Conservation (phyloP, 305 asterid species). For the Fraxinus sp. region DNA sequence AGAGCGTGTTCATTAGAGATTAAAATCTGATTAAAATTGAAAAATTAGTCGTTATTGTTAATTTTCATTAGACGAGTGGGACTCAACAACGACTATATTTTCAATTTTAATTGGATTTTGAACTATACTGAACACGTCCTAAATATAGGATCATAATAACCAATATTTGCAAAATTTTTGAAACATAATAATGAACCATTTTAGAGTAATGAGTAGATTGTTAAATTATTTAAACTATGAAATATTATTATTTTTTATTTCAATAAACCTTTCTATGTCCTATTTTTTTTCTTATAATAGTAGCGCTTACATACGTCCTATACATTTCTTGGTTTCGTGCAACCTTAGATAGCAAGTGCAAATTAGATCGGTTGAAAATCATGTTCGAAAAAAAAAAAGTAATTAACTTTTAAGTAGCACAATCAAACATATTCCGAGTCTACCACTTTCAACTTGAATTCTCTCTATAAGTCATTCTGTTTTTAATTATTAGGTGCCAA, state of each 20-base stretch:
- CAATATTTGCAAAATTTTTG: not conserved
- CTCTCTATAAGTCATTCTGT: not conserved
- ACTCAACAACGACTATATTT: too few relatives aligned
- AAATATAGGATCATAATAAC: not conserved
- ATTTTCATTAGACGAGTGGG: too few relatives aligned
- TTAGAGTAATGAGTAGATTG: not conserved
- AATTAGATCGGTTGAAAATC: not conserved
- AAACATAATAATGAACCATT: not conserved
- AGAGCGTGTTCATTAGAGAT: too few relatives aligned
- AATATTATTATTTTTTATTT: not conserved
- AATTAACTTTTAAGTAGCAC: not conserved
- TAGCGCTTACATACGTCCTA: not conserved
- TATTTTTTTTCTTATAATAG: too few relatives aligned
- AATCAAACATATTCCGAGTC: not conserved
- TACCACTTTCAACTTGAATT: not conserved
- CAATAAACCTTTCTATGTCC: not conserved
- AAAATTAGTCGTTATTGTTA: too few relatives aligned
- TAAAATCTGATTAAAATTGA: too few relatives aligned
- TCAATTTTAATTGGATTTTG: too few relatives aligned
- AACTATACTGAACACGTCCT: too few relatives aligned
- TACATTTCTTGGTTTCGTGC: not conserved
- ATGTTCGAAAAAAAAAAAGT: not conserved
- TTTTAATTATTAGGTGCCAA: slow-evolving; percentile 7
- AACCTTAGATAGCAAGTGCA: not conserved
- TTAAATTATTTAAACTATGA: not conserved